Percentiles rank a stretch among this genome's conserved stretches.
Evolutionary conservation across 2,329 filamentous ascomycete species (phyloP).

Genomic region (Tolypocladium tundrense): DNA sequence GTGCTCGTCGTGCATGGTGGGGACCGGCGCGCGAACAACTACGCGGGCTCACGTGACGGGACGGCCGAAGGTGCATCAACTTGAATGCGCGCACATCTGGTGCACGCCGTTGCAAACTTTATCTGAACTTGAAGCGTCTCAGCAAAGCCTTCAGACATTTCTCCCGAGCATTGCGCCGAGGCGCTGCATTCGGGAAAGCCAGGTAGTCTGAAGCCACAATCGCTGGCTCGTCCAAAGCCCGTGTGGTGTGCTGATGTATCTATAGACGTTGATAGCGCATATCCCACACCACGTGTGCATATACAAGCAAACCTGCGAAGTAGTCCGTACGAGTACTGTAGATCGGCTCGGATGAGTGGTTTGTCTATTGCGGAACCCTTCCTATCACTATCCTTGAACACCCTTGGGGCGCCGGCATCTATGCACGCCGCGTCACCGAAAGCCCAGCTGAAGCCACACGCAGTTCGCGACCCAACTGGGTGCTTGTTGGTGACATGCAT

Average conservation of each 20-base stretch:
- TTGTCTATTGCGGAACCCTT: background rate
- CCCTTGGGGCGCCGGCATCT: background rate
- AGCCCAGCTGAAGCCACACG: background rate
- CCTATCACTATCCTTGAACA: background rate
- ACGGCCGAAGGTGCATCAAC: too few relatives aligned
- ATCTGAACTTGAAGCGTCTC: background rate
- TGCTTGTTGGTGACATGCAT: background rate
- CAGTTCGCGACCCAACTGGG: background rate
- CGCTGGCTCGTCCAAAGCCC: background rate
- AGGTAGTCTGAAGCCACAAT: background rate
- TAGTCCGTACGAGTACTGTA: too few relatives aligned
- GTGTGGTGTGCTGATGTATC: too few relatives aligned
- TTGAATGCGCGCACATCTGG: background rate
- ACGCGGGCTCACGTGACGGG: slow-evolving; percentile 7
- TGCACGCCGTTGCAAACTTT: background rate
- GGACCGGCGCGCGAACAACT: background rate
- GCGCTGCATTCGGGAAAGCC: background rate
- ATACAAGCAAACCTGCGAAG: too few relatives aligned
- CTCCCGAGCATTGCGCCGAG: background rate
- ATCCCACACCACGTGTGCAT: too few relatives aligned
- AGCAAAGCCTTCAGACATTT: too few relatives aligned
- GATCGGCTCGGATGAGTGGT: background rate
- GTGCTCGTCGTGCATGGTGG: background rate
- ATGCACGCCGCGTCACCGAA: background rate
- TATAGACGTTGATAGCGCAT: too few relatives aligned